phyloP scores from a whole-genome alignment of 371 early-diverging fungal species.

The Syncephalastrum monosporum region DNA sequence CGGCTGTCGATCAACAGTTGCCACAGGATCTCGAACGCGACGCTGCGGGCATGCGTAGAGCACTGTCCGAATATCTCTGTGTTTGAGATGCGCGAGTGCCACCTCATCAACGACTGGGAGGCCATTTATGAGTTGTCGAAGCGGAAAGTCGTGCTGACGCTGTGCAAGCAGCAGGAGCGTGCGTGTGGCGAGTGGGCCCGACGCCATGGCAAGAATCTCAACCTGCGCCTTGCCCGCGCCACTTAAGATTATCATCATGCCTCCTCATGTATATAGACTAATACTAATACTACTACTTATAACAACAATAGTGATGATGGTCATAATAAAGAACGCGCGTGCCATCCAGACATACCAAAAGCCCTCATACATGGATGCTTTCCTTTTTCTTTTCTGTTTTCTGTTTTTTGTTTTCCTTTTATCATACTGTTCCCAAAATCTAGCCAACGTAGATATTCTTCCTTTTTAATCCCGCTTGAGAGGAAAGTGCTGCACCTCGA shows the following conservation, averaged over 20 bases:
- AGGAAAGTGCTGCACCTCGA: conserved; percentile 67
- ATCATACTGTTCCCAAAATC: too few species aligned
- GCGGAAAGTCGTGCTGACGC: conserved; percentile 36
- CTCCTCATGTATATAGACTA: not conserved
- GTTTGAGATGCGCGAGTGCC: conserved; percentile 61
- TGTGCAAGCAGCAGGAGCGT: conserved; percentile 42
- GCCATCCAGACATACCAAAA: too few species aligned
- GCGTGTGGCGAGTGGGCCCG: conserved; percentile 38
- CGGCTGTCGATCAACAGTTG: conserved; percentile 60
- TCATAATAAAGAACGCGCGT: too few species aligned
- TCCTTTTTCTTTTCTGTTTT: too few species aligned
- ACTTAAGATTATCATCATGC: not conserved
- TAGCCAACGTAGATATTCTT: conserved; percentile 5
- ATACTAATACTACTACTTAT: too few species aligned
- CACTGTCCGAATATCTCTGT: conserved; percentile 56
- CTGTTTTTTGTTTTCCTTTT: too few species aligned
- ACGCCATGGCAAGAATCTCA: not conserved
- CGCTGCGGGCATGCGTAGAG: conserved; percentile 42
- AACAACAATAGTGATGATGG: too few species aligned
- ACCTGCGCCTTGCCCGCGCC: conserved; percentile 1
- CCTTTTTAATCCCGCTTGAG: conserved; percentile 75
- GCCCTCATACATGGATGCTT: too few species aligned
- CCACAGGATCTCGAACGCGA: conserved; percentile 44
- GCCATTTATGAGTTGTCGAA: conserved; percentile 27
- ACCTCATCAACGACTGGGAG: conserved; percentile 44